Evolutionary conservation across 176 grass and related monocot genomes (phyloP).

Genomic region (Triticum timopheevii): DNA sequence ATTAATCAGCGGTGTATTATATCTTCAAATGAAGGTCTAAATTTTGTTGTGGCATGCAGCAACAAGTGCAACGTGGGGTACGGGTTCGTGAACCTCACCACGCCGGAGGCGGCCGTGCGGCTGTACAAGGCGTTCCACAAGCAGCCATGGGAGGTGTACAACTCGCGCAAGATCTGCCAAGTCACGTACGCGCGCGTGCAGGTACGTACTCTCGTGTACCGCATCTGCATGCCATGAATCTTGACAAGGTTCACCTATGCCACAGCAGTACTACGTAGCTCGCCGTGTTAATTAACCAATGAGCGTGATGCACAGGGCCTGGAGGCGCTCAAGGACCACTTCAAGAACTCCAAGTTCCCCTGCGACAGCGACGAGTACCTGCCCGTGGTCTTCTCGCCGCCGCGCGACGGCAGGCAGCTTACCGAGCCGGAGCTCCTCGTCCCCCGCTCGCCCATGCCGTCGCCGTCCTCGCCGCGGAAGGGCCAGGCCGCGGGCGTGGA

Average conservation of each 20-base stretch:
- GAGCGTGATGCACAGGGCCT: conserved; percentile 44
- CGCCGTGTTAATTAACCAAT: neutral
- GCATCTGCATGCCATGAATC: neutral
- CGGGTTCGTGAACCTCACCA: conserved; percentile 96
- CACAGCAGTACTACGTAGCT: neutral
- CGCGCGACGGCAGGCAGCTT: conserved; percentile 79
- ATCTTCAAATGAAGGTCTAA: too few relatives aligned
- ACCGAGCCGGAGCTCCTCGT: conserved; percentile 80
- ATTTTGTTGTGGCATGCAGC: conserved; percentile 38
- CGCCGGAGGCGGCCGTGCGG: conserved; percentile 77
- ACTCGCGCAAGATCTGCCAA: conserved; percentile 99
- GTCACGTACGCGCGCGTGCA: conserved; percentile 98
- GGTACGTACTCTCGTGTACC: conserved; percentile 46
- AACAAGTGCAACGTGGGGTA: conserved; percentile 99
- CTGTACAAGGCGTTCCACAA: conserved; percentile 95
- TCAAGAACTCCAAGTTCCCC: conserved; percentile 97
- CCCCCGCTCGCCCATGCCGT: conserved; percentile 35
- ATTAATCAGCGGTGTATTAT: neutral
- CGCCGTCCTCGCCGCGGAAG: conserved; percentile 20
- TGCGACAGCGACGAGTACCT: conserved; percentile 98
- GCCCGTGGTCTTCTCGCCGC: conserved; percentile 78
- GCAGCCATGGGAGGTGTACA: conserved; percentile 98
- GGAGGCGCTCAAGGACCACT: conserved; percentile 94
- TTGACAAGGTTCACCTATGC: neutral
- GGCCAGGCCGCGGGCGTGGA: conserved; percentile 23